phyloP scores from a whole-genome alignment of 441 rosid genomes.

The Adansonia gregorii region DNA sequence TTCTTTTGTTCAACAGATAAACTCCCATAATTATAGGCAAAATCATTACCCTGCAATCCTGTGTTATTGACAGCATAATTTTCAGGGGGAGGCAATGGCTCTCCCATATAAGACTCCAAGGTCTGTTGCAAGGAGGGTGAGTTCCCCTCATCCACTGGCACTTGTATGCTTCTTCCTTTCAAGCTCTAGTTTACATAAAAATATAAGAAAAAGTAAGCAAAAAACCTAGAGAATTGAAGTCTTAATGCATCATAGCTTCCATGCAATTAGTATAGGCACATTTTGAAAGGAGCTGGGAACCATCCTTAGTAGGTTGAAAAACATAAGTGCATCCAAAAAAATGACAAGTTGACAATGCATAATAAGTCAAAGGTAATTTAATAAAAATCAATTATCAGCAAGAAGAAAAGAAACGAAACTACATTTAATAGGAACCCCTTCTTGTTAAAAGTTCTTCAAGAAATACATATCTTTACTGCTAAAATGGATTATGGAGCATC shows the following conservation, averaged over 20 bases:
- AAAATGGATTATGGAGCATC: not conserved
- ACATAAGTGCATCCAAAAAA: constrained; percentile 2
- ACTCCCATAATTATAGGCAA: constrained; percentile 41
- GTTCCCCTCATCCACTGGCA: constrained; percentile 39
- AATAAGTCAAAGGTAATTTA: not conserved
- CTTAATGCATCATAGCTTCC: constrained; percentile 16
- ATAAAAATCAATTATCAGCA: not conserved
- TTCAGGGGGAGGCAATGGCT: constrained; percentile 62
- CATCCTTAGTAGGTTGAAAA: constrained; percentile 17
- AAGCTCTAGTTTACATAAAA: constrained; percentile 46
- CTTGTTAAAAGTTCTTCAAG: not conserved
- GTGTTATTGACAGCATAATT: constrained; percentile 55
- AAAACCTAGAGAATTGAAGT: not conserved
- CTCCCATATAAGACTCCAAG: constrained; percentile 58
- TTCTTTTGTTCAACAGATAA: constrained; percentile 66
- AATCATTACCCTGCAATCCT: constrained; percentile 37
- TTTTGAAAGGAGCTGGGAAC: not conserved
- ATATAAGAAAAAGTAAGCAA: not conserved
- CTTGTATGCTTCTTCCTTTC: constrained; percentile 42
- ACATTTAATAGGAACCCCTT: not conserved
- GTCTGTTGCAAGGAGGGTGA: constrained; percentile 40
- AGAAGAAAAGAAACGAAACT: constrained; percentile 13
- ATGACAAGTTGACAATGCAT: not conserved
- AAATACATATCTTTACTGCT: not conserved
- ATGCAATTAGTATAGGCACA: not conserved